Evolutionary conservation across 768 basidiomycete genomes (phyloP).

Genomic region (Pholiota molesta): DNA sequence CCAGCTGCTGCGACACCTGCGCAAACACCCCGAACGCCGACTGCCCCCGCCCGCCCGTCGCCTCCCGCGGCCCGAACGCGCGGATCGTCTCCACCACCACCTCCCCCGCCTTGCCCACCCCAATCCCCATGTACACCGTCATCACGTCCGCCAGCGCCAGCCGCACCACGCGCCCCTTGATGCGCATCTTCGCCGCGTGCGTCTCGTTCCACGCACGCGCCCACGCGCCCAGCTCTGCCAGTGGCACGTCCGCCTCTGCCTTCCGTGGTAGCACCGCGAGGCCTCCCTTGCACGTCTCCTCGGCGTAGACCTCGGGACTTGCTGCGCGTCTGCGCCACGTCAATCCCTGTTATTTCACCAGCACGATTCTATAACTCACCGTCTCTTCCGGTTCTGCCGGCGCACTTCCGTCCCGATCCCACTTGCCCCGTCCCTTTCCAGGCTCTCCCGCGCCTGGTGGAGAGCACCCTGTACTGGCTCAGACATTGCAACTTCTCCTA

Average conservation of each 20-base stretch:
- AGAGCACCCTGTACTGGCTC: constrained; percentile 63
- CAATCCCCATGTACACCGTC: constrained; percentile 61
- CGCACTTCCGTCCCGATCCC: constrained; percentile 49
- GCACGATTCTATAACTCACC: constrained; percentile 38
- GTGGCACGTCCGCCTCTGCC: constrained; percentile 42
- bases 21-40: constrained; percentile 69
- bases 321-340: constrained; percentile 4
- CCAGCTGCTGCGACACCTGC: constrained; percentile 67
- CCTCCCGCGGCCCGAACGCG: constrained; percentile 77
- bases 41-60: constrained; percentile 70
- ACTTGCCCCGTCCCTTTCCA: constrained; percentile 48
- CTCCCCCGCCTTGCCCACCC: constrained; percentile 27
- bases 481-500: constrained; percentile 50
- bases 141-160: constrained; percentile 68
- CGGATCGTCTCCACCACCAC: constrained; percentile 64
- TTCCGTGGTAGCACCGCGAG: constrained; percentile 41
- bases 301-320: constrained; percentile 18
- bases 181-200: constrained; percentile 49
- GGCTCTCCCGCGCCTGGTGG: constrained; percentile 54
- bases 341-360: background rate
- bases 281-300: constrained; percentile 34
- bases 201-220: constrained; percentile 59
- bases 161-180: constrained; percentile 62
- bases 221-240: constrained; percentile 52
- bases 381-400: constrained; percentile 57